Percentiles rank a stretch among this genome's conserved stretches.
These are phyloP conservation scores for Klebsormidium nitens DNA, from an alignment of 139 green algal species.

Conservation along the genomic window DNA sequence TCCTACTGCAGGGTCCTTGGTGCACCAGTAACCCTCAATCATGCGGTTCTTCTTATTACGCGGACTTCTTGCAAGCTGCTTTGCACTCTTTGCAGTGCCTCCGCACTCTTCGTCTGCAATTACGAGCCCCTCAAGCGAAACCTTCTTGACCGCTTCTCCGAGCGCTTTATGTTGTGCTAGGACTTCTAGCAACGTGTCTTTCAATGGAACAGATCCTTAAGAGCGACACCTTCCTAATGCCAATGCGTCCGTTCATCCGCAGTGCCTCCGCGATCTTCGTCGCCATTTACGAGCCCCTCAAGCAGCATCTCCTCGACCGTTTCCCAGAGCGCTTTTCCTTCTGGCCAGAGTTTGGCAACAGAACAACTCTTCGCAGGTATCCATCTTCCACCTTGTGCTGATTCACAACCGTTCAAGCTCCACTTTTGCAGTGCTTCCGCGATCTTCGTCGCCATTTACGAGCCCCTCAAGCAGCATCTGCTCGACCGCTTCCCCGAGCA, in stretches of 20 bases:
- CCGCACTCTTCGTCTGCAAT: too few species aligned
- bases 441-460: slow-evolving; percentile 46
- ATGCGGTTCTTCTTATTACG: too few species aligned
- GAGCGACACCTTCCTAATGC: too few species aligned
- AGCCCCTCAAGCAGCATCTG: slow-evolving; percentile 39
- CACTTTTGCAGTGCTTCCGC: slow-evolving; percentile 23
- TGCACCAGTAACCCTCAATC: too few species aligned
- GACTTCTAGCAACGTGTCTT: too few species aligned
- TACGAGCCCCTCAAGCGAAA: too few species aligned
- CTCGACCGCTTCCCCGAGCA: slow-evolving; percentile 28
- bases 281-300: not conserved
- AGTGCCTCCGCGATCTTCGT: not conserved
- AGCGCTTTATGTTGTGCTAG: too few species aligned
- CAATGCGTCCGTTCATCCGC: not conserved
- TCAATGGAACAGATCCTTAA: too few species aligned
- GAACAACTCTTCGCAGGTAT: not conserved
- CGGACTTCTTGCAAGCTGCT: too few species aligned
- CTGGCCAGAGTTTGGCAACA: not conserved
- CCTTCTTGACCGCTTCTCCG: too few species aligned
- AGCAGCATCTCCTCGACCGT: not conserved
- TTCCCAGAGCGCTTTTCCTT: not conserved
- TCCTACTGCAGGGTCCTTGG: too few species aligned
- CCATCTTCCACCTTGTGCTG: not conserved
- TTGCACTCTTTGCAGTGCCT: too few species aligned
- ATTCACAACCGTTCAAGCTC: not conserved